Evolutionary conservation across 208 protist species (phyloP).

Genomic region (Acanthamoeba castellanii): DNA sequence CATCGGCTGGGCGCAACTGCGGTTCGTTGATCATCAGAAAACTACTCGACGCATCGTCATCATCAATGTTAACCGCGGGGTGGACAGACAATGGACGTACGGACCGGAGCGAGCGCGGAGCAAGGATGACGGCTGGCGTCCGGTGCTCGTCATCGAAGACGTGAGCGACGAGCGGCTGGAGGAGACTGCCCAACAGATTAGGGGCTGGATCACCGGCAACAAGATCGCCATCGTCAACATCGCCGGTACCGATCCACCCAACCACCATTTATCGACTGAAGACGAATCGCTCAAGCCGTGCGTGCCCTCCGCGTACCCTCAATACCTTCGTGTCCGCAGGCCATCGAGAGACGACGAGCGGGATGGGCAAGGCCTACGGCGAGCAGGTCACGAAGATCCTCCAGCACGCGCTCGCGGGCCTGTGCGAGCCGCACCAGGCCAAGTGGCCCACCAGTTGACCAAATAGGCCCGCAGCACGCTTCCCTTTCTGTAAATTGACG

Average conservation of each 20-base stretch:
- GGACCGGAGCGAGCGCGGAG: neutral
- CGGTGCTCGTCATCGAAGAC: conserved; percentile 67
- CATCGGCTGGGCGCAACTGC: conserved; percentile 59
- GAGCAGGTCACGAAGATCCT: conserved; percentile 71
- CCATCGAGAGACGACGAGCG: conserved; percentile 60
- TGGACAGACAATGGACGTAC: conserved; percentile 8
- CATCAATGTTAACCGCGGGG: too few species aligned
- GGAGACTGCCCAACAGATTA: neutral
- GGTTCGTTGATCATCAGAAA: neutral
- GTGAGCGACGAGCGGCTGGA: conserved; percentile 62
- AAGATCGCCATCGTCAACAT: conserved; percentile 69
- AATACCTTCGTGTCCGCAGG: too few species aligned
- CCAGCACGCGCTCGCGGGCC: neutral
- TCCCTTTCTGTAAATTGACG: too few species aligned
- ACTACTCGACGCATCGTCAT: too few species aligned
- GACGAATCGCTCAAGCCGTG: too few species aligned
- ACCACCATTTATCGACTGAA: neutral
- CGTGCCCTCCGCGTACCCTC: too few species aligned
- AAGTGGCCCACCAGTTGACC: neutral
- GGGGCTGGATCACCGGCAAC: conserved; percentile 31
- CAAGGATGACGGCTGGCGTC: conserved; percentile 64
- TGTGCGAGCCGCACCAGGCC: neutral
- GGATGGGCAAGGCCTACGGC: conserved; percentile 29
- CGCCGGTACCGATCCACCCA: conserved; percentile 2
- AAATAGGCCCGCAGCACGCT: too few species aligned